Evolutionary conservation across 805 yeast species (phyloP).

Genomic region (Maudiozyma bulderi): DNA sequence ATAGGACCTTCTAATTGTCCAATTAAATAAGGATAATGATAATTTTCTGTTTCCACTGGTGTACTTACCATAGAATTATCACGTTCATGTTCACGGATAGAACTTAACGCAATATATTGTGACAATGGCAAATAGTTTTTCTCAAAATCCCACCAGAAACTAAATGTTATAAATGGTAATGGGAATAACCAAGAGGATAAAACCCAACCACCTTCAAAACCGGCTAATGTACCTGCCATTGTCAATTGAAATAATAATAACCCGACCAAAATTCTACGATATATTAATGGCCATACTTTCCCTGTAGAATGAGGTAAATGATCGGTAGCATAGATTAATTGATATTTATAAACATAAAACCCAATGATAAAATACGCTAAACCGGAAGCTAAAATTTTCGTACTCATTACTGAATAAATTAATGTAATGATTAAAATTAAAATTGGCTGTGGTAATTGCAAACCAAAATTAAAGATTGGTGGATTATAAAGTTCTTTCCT

Average conservation of each 20-base stretch:
- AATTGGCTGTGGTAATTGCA: slow-evolving; percentile 86
- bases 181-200: slow-evolving; percentile 68
- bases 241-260: slow-evolving; percentile 77
- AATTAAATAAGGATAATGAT: slow-evolving; percentile 67
- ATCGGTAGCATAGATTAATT: slow-evolving; percentile 77
- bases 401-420: slow-evolving; percentile 81
- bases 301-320: slow-evolving; percentile 97
- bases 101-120: slow-evolving; percentile 76
- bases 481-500: slow-evolving; percentile 69
- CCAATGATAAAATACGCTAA: slow-evolving; percentile 76
- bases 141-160: slow-evolving; percentile 71
- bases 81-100: slow-evolving; percentile 46
- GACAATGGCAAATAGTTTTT: slow-evolving; percentile 72
- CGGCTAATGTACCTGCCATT: slow-evolving; percentile 82
- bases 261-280: slow-evolving; percentile 74
- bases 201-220: slow-evolving; percentile 66
- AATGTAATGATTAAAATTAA: slow-evolving; percentile 75
- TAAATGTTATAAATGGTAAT: slow-evolving; percentile 58
- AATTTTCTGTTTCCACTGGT: slow-evolving; percentile 36
- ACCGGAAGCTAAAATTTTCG: slow-evolving; percentile 79
- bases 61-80: slow-evolving; percentile 17
- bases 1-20: slow-evolving; percentile 78
- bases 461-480: slow-evolving; percentile 84
- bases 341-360: slow-evolving; percentile 83
- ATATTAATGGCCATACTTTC: slow-evolving; percentile 87